phyloP scores from a whole-genome alignment of 2,329 filamentous ascomycete genomes.

The Penicillium sp. region DNA sequence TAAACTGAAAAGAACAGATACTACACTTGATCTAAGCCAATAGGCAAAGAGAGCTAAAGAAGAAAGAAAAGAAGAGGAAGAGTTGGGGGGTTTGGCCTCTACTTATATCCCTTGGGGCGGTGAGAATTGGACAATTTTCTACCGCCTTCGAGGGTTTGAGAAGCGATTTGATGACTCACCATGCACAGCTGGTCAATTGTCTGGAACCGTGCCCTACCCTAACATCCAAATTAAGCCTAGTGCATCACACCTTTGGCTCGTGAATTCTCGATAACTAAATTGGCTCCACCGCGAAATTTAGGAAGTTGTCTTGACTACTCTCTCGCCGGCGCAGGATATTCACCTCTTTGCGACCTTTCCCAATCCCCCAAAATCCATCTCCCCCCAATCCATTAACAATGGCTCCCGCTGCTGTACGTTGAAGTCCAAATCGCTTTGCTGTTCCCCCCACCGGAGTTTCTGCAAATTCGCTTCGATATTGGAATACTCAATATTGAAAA shows the following conservation, averaged over 20 bases:
- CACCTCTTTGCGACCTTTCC: constrained; percentile 73
- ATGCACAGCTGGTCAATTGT: not conserved
- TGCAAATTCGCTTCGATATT: constrained; percentile 8
- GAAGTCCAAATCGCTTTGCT: constrained; percentile 76
- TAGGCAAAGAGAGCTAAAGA: constrained; percentile 55
- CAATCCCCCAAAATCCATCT: constrained; percentile 31
- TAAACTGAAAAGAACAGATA: constrained; percentile 99
- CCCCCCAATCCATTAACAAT: constrained; percentile 60
- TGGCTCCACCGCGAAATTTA: constrained; percentile 29
- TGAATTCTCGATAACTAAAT: constrained; percentile 19
- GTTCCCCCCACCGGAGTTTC: constrained; percentile 60
- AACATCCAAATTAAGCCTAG: constrained; percentile 24
- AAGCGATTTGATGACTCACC: not conserved
- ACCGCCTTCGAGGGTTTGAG: too few relatives aligned
- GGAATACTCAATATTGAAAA: constrained; percentile 21
- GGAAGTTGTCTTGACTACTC: constrained; percentile 31
- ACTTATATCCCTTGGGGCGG: constrained; percentile 33
- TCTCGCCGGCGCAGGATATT: constrained; percentile 74
- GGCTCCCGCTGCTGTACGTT: constrained; percentile 87
- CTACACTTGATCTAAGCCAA: constrained; percentile 88
- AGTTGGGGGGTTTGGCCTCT: constrained; percentile 8
- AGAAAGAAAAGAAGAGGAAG: constrained; percentile 47
- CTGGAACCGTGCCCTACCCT: not conserved
- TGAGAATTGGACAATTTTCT: not conserved
- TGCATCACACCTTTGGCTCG: constrained; percentile 22